Base-by-base conservation (phyloP, 768 basidiomycete species). In the Kwoniella europaea region DNA sequence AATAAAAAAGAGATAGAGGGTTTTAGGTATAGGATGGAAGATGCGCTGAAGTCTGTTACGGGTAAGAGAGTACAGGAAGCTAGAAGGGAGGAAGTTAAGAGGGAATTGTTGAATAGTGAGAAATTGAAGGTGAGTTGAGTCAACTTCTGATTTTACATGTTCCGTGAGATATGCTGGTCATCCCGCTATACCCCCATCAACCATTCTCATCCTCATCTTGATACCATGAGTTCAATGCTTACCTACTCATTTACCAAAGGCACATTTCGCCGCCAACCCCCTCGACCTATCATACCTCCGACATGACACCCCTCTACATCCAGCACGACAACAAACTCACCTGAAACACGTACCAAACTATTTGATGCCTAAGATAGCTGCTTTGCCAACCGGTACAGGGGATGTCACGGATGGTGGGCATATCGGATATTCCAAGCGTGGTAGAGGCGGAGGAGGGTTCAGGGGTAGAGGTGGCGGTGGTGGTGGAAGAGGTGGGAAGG, bases 1-100 rank as follows among this genome's bases (percentile, higher is more conserved):
- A 94, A 97, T 71, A 91, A 91, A 90, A 92, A 90, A 81, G 84
- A 97, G 86, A 93, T 98, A 20, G 95, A 99, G 77, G 94, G 93
- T 22, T 99, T 99, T 85, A 86, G 95, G 79, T 99, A 99, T 85
- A 88, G 97, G 59, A 98, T 98, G 96, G 93, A 96, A 80, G 97
- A 98, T 79, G 97, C 93, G 1, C 81, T 98, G 76, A 87, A 93
- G 73, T 88, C 90, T 57, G 94, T 97, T 10, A 98, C 97, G 66
- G 88, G 90, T 74, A 90, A 88, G 67, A 89, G 91, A 7, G 89
- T 98, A 71, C 88, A 90, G 74, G 96, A 99, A 83, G 97, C 97
- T 1, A 86, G 94, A 76, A 87, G 97, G 57, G 96, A 95, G 83
- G 96, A 98, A 83, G 85, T 98, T 76, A 94, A 96, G 84, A 85